phyloP scores from a whole-genome alignment of 1,284 basidiomycete genomes.

The Boletus albobrunnescens region DNA sequence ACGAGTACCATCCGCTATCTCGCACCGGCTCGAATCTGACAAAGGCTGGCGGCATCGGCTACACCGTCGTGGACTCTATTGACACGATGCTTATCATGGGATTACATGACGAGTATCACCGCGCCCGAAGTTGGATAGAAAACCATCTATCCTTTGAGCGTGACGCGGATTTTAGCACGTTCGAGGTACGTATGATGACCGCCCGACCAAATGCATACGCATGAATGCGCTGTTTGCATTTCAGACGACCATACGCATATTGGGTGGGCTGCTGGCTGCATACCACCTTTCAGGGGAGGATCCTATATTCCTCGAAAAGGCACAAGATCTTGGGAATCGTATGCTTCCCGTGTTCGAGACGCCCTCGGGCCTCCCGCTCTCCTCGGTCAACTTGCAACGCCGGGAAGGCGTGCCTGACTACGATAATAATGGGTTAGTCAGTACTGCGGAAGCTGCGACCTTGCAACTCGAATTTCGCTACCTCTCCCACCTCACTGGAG shows the following conservation, averaged over 20 bases:
- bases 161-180: constrained; percentile 83
- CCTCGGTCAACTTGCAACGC: constrained; percentile 72
- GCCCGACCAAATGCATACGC: background rate
- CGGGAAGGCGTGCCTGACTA: constrained; percentile 61
- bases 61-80: constrained; percentile 78
- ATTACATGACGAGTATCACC: constrained; percentile 71
- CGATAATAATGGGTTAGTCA: constrained; percentile 66
- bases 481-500: constrained; percentile 74
- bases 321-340: constrained; percentile 79
- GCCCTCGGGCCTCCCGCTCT: constrained; percentile 75
- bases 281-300: constrained; percentile 70
- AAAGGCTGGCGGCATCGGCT: constrained; percentile 74
- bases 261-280: constrained; percentile 82
- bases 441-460: constrained; percentile 82
- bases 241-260: constrained; percentile 75
- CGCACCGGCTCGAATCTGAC: constrained; percentile 75
- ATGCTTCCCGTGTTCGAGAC: constrained; percentile 85
- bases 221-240: constrained; percentile 8
- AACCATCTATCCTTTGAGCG: constrained; percentile 72
- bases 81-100: constrained; percentile 89
- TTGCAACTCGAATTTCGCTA: constrained; percentile 90
- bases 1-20: constrained; percentile 85
- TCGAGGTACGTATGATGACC: constrained; percentile 62
- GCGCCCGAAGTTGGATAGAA: constrained; percentile 78
- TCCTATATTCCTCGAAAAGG: constrained; percentile 67